phyloP scores from a whole-genome alignment of 345 rosid genomes.

The Moricandia arvensis region DNA sequence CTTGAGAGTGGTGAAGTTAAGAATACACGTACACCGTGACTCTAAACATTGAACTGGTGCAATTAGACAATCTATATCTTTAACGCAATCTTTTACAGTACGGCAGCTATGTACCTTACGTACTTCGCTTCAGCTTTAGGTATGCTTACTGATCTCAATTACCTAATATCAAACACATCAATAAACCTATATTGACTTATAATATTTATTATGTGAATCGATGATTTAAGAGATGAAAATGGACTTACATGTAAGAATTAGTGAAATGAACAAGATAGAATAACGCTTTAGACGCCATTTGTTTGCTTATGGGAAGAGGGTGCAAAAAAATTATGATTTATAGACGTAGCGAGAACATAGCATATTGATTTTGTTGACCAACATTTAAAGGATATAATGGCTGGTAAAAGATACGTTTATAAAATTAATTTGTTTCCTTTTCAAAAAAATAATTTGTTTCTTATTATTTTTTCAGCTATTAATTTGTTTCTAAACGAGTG shows the following conservation, averaged over 20 bases:
- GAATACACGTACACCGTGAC: background rate
- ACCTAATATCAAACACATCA: slow-evolving; percentile 3
- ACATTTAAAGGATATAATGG: background rate
- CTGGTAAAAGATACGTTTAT: background rate
- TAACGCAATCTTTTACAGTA: slow-evolving; percentile 14
- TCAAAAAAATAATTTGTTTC: too few species aligned
- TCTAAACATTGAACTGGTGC: background rate
- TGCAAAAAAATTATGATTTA: background rate
- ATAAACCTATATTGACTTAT: background rate
- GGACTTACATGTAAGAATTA: slow-evolving; percentile 23
- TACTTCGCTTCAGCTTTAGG: background rate
- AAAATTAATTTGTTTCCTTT: too few species aligned
- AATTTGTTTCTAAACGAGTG: background rate
- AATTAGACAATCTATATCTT: background rate
- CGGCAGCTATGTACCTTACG: background rate
- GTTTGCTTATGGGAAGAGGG: background rate
- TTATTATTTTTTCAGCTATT: too few species aligned
- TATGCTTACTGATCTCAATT: background rate
- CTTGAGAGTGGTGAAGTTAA: background rate
- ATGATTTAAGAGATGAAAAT: slow-evolving; percentile 1
- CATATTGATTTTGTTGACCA: background rate
- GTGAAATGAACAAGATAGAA: slow-evolving; percentile 8
- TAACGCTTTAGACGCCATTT: too few species aligned
- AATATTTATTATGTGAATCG: background rate
- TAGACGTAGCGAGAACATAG: background rate